These are phyloP conservation scores for Flaveria brownii DNA, from an alignment of 129 eudicot species.

Conservation along the genomic window DNA sequence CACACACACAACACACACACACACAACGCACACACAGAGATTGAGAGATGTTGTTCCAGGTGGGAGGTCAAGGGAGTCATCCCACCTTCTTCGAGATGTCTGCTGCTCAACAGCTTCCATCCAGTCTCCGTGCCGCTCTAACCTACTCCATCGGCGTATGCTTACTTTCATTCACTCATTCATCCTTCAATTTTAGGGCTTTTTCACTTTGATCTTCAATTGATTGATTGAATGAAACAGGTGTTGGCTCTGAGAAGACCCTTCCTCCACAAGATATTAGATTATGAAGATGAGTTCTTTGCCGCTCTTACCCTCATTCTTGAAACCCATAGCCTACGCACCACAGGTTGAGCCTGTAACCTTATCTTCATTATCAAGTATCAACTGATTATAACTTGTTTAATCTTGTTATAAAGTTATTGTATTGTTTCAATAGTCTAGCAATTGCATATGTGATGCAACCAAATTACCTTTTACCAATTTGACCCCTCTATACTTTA, in stretches of 20 bases:
- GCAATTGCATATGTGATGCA: background rate
- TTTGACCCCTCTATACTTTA: background rate
- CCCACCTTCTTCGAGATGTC: slow-evolving; percentile 99
- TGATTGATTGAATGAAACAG: slow-evolving; percentile 28
- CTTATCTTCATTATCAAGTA: background rate
- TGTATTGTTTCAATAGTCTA: background rate
- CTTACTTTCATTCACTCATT: background rate
- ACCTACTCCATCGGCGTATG: slow-evolving; percentile 93
- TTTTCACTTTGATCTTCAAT: slow-evolving; percentile 5
- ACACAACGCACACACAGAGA: background rate
- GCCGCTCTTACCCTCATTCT: slow-evolving; percentile 85
- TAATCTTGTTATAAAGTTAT: background rate
- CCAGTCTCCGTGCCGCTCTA: slow-evolving; percentile 96
- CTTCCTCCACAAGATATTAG: slow-evolving; percentile 80
- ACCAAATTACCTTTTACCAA: background rate
- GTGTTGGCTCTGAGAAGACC: slow-evolving; percentile 94
- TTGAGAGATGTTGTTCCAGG: slow-evolving; percentile 86
- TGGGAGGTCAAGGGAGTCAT: slow-evolving; percentile 94
- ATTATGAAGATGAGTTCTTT: slow-evolving; percentile 93
- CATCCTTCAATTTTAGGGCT: background rate
- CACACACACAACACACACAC: background rate
- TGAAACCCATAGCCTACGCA: slow-evolving; percentile 90
- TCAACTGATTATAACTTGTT: too few relatives aligned
- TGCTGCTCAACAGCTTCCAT: slow-evolving; percentile 99
- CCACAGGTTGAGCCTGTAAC: slow-evolving; percentile 53